Percentiles rank a stretch among this genome's conserved stretches.
These are phyloP conservation scores for Microcera coccophila DNA, from an alignment of 2,329 filamentous ascomycete genomes.

Conservation along the genomic window DNA sequence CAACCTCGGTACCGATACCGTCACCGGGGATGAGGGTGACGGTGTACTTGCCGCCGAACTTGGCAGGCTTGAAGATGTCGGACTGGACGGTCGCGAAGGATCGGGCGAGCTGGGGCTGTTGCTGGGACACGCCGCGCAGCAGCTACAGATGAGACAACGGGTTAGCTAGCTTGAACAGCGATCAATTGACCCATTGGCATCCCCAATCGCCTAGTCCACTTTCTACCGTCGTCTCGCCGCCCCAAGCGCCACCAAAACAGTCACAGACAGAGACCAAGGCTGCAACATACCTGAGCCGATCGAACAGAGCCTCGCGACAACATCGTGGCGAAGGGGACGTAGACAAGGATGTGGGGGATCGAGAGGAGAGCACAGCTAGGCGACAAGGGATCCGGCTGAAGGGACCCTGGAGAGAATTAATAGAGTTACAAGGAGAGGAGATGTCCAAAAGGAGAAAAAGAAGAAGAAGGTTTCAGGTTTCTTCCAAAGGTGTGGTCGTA, in stretches of 20 bases:
- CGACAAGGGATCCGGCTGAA: neutral
- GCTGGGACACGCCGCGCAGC: slow-evolving; percentile 49
- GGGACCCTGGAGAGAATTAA: slow-evolving; percentile 1
- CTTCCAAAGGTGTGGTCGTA: neutral
- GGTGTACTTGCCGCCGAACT: slow-evolving; percentile 99
- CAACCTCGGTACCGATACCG: slow-evolving; percentile 96
- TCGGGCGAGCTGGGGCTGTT: slow-evolving; percentile 46
- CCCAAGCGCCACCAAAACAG: neutral
- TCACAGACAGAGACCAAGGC: too few relatives aligned
- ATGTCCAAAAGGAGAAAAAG: slow-evolving; percentile 15
- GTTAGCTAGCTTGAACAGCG: slow-evolving; percentile 20
- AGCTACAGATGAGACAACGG: slow-evolving; percentile 37
- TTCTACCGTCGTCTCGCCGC: neutral
- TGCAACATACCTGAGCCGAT: slow-evolving; percentile 52
- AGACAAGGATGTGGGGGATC: slow-evolving; percentile 5
- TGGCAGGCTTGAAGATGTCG: slow-evolving; percentile 98
- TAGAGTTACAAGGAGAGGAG: slow-evolving; percentile 8
- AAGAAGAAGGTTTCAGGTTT: slow-evolving; percentile 9
- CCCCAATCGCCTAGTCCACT: neutral
- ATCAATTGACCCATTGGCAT: neutral
- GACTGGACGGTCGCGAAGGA: slow-evolving; percentile 78
- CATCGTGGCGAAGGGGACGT: slow-evolving; percentile 41
- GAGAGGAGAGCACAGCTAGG: slow-evolving; percentile 1
- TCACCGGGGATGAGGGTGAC: slow-evolving; percentile 98
- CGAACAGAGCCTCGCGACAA: slow-evolving; percentile 55